Evolutionary conservation across 768 basidiomycete genomes (phyloP), one percentile per base, ranked within the genome.

Genomic region (Rhizopogon vesiculosus): DNA sequence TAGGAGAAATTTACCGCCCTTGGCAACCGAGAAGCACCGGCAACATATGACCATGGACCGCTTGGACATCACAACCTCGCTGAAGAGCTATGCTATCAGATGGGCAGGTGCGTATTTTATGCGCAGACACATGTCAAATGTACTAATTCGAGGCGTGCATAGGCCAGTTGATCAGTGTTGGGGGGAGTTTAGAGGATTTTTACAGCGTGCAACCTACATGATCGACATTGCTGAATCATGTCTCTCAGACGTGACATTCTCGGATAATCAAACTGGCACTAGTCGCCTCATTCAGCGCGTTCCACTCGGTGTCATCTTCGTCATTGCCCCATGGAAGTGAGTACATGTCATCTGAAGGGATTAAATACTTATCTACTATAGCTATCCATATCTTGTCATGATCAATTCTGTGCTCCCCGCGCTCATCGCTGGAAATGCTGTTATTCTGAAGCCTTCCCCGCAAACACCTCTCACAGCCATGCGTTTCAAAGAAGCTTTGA

Each of bases 321-420:
- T 94, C 48, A 87, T 98, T 59, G 84, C 90, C 0, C 92, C 94
- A 2, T 97, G 93, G 94, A 96, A 96, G 88, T 91, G 64, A 56
- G 87, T 77, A 22, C 25, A n/a, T 5, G 22, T 45, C 43, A 6
- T 5, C 3, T 7, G 19, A 28, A 15, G n/a, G 1, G n/a, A 31
- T n/a, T 22, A 1, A 25, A 53, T 35, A 39, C n/a, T 55, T 29
- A 39, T 28, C 6, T 38, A 22, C 10, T 55, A 8, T 64, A 95
- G 91, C 69, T 96, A 81, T 71, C 94, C 94, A 0, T 94, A 93
- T 72, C 84, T 98, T 33, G 87, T 86, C 38, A 84, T 91, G 39
- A 81, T 98, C 70, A 99, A 99, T 71, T 86, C 91, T 3, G 84
- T 98, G 50, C 80, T 99, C 22, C 97, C 97, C 1, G 91, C 93